Evolutionary conservation across 2,329 filamentous ascomycete genomes (phyloP), one percentile per base, ranked within the genome.

Genomic region (Lecanosticta acicola): DNA sequence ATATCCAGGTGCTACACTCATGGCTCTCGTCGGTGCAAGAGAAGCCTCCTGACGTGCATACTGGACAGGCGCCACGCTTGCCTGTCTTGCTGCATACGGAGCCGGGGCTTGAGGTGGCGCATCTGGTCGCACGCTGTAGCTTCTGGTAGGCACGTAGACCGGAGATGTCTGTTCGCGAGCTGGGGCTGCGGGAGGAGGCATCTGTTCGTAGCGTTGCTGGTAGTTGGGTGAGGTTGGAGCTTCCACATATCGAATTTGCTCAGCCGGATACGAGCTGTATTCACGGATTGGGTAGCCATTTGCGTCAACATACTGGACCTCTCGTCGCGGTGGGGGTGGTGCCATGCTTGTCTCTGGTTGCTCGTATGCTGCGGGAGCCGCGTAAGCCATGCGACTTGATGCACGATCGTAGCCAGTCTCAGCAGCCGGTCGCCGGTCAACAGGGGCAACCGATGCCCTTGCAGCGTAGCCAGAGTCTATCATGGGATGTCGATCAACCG

Each of bases 381-480:
- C 40, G 9, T 47, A 39, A 16, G 56, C 53, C 36, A 77, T 71
- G 29, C 77, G 75, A 17, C 72, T 70, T 1, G 75, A 71, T 10
- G 74, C 67, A 55, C 83, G 77, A 59, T 91, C 86, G 56, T 89
- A 69, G 47, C 68, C 65, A 21, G 59, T 60, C 29, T 75, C 69
- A 33, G 77, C 73, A 16, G 49, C 38, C 7, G 41, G 35, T 17
- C 51, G 41, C 36, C 49, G 45, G 21, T 57, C 58, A 33, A 58
- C 40, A 13, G 60, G 61, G 3, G 75, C 77, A 13, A 76, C 71
- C 7, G 79, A 80, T 40, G 77, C 77, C 38, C 77, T 68, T 17
- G 72, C 24, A 29, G 24, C 24, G 11, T 29, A 29, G 7, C 24
- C 24, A 29, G 24, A 7, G 24, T 29, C 24, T 33, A 77, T 73